These are phyloP conservation scores for Narthecium ossifragum DNA, from an alignment of 106 monocot genomes.

Conservation along the genomic window DNA sequence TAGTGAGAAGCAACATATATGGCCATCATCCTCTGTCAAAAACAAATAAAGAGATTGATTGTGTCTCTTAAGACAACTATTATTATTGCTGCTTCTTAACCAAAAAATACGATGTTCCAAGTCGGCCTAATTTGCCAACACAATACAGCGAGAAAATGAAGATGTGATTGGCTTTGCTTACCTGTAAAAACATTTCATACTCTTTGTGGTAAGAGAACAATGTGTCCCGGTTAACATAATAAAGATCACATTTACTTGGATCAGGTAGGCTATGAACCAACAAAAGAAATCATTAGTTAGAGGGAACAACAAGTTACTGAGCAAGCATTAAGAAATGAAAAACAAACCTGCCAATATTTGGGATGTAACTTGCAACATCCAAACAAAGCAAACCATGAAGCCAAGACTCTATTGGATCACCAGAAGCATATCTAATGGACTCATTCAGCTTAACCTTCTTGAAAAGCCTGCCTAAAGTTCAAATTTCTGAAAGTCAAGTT, in stretches of 20 bases:
- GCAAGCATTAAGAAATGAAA: no score
- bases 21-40: constrained; percentile 91
- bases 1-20: constrained; percentile 99
- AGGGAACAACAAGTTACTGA: background rate
- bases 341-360: constrained; percentile 60
- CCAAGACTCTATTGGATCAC: constrained; percentile 97
- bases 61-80: background rate
- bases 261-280: constrained; percentile 54
- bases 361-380: constrained; percentile 76
- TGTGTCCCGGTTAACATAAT: constrained; percentile 96
- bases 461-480: constrained; percentile 53
- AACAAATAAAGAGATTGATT: background rate
- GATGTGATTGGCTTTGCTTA: constrained; percentile 15
- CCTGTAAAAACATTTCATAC: constrained; percentile 95
- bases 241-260: constrained; percentile 88
- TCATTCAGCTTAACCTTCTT: constrained; percentile 85
- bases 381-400: constrained; percentile 87
- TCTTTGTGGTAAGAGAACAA: constrained; percentile 98
- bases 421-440: constrained; percentile 93
- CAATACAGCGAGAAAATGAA: background rate
- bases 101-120: background rate
- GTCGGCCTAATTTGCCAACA: background rate
- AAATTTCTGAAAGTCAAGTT: no score
- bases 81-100: background rate
- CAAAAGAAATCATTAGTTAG: background rate